Evolutionary conservation across 73 alveolate genomes (phyloP).

Genomic region (Halteria grandinella): DNA sequence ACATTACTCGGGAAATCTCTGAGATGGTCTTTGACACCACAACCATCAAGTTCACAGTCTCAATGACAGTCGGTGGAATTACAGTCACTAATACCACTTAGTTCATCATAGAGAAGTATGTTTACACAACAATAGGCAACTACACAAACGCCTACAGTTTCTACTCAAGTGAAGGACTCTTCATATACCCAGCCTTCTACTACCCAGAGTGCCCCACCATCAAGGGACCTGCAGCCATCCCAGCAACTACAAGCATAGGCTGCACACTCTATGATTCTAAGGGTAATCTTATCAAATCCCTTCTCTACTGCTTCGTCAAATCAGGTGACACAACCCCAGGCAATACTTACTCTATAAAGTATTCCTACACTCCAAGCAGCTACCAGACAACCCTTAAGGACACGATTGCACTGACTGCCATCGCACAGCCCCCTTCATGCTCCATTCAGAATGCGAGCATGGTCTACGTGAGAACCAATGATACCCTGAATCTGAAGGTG

Average conservation of each 20-base stretch:
- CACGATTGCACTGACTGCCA: slow-evolving; percentile 11
- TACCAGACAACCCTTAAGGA: slow-evolving; percentile 37
- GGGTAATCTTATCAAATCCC: slow-evolving; percentile 13
- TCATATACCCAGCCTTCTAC: background rate
- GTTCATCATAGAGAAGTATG: background rate
- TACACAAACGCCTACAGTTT: slow-evolving; percentile 5
- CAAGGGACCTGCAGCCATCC: slow-evolving; percentile 25
- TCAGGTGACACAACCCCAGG: slow-evolving; percentile 21
- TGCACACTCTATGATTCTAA: slow-evolving; percentile 22
- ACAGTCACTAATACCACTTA: slow-evolving; percentile 12
- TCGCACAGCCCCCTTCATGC: slow-evolving; percentile 1
- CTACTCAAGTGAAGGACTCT: background rate
- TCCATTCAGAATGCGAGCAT: background rate
- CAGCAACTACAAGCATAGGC: slow-evolving; percentile 3
- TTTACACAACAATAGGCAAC: background rate
- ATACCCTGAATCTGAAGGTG: slow-evolving; percentile 1
- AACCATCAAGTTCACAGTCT: too few relatives aligned
- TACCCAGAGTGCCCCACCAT: slow-evolving; percentile 9
- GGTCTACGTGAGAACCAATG: background rate
- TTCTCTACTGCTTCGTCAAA: background rate
- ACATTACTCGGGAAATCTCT: too few relatives aligned
- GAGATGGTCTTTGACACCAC: too few relatives aligned
- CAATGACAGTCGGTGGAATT: background rate
- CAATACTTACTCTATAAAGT: background rate
- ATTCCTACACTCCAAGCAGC: slow-evolving; percentile 18